phyloP scores from a whole-genome alignment of 805 yeast genomes.

The Yarrowia yakushimensis region DNA sequence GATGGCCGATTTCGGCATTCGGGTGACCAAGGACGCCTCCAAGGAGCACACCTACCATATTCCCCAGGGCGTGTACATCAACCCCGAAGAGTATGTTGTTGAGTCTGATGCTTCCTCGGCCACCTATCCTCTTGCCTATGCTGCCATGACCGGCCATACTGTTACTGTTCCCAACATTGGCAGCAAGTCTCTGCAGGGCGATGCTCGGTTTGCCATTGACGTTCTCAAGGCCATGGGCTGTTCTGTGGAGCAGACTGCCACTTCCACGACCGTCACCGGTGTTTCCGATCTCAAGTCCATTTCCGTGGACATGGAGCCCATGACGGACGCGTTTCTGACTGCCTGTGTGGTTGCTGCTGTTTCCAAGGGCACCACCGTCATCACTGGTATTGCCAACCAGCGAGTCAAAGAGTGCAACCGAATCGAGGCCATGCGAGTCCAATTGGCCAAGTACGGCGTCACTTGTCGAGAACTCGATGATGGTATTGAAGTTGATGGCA shows the following conservation, averaged over 20 bases:
- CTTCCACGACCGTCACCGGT: conserved; percentile 82
- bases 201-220: conserved; percentile 92
- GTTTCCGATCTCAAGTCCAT: conserved; percentile 66
- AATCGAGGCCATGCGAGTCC: conserved; percentile 88
- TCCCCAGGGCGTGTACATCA: conserved; percentile 74
- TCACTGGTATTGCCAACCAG: conserved; percentile 95
- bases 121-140: conserved; percentile 94
- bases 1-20: conserved; percentile 88
- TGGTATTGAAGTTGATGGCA: conserved; percentile 84
- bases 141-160: conserved; percentile 91
- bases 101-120: conserved; percentile 98
- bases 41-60: conserved; percentile 85
- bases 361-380: conserved; percentile 67
- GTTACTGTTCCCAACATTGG: conserved; percentile 96
- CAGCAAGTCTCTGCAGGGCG: conserved; percentile 87
- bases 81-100: conserved; percentile 81
- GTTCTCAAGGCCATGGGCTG: conserved; percentile 96
- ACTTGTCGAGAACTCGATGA: conserved; percentile 79
- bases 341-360: conserved; percentile 97
- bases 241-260: conserved; percentile 71
- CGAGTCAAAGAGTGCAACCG: conserved; percentile 97
- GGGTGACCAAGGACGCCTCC: conserved; percentile 62
- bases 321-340: conserved; percentile 98
- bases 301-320: conserved; percentile 95
- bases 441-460: conserved; percentile 89